Evolutionary conservation across 768 basidiomycete species (phyloP), one percentile per base, ranked within the genome.

Genomic region (Rhizopogon sp.): DNA sequence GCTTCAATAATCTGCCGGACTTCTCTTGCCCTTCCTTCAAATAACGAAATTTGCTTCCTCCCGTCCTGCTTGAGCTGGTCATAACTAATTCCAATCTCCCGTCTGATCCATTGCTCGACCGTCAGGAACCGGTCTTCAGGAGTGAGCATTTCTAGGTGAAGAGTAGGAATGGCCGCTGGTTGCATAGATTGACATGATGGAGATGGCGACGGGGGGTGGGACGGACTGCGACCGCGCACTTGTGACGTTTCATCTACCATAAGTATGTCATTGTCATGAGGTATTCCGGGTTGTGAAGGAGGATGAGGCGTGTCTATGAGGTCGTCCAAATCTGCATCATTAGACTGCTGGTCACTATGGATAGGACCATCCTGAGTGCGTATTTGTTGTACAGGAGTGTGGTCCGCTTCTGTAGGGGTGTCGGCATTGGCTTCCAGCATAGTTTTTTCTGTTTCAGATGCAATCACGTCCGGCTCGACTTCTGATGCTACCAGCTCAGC

Each of bases 41-140:
- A 84, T 56, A 65, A 57, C 16, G 65, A 68, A 49, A 87, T 80
- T 65, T 76, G 72, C 57, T 69, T 69, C 60, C 76, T 76, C 3
- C 79, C 84, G 56, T 85, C 80, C 44, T 62, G 61, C 68, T 74
- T 67, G 63, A 86, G 75, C 55, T 76, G 80, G 59, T 85, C 82
- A 60, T 81, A 83, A 68, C 90, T 79, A 44, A 81, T 68, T 58
- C 77, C 77, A 66, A 90, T 87, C 70, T 93, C 90, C 60, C 82
- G 80, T 53, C 85, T 76, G 55, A 93, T 84, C 82, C 89, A 89
- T 63, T 93, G 82, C 63, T 93, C 91, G 46, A 94, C 78, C 0
- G 90, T 88, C 88, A 93, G 86, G 17, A 76, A 71, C 56, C 85
- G 74, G 65, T 93, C 88, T 17, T 80, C 81, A 35, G 43, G 66